These are phyloP conservation scores for Starmerella vaccinii DNA, from an alignment of 805 yeast genomes.

Conservation along the genomic window DNA sequence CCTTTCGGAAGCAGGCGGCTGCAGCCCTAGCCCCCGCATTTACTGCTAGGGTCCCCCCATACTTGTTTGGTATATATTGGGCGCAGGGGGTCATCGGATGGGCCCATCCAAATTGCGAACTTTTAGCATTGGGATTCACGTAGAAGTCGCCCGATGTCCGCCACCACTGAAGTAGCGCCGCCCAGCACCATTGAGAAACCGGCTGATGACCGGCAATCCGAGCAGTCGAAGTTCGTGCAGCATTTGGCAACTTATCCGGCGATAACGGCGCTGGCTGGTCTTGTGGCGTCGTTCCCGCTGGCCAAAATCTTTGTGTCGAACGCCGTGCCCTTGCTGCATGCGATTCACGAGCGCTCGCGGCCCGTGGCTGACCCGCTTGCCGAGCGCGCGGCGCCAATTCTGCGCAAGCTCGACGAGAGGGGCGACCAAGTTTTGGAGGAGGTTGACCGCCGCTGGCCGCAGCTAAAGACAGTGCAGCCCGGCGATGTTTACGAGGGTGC, in stretches of 20 bases:
- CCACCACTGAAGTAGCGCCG: not conserved
- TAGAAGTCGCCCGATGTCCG: not conserved
- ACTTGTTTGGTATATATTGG: not conserved
- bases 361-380: slow-evolving; percentile 30
- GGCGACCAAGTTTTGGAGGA: slow-evolving; percentile 47
- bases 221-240: slow-evolving; percentile 38
- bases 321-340: slow-evolving; percentile 48
- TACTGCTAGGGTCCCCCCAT: not conserved
- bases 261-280: slow-evolving; percentile 47
- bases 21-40: not conserved
- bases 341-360: slow-evolving; percentile 28
- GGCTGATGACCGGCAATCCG: slow-evolving; percentile 15
- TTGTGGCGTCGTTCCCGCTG: slow-evolving; percentile 49
- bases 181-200: not conserved
- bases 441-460: slow-evolving; percentile 53
- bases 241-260: slow-evolving; percentile 45
- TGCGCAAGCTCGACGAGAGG: slow-evolving; percentile 41
- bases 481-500: slow-evolving; percentile 38
- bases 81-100: not conserved
- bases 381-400: slow-evolving; percentile 37
- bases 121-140: not conserved
- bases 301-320: slow-evolving; percentile 50
- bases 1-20: not conserved
- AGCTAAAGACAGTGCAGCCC: slow-evolving; percentile 50
- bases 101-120: not conserved